phyloP scores from a whole-genome alignment of 75 land plant species.

The Picea sitchensis region DNA sequence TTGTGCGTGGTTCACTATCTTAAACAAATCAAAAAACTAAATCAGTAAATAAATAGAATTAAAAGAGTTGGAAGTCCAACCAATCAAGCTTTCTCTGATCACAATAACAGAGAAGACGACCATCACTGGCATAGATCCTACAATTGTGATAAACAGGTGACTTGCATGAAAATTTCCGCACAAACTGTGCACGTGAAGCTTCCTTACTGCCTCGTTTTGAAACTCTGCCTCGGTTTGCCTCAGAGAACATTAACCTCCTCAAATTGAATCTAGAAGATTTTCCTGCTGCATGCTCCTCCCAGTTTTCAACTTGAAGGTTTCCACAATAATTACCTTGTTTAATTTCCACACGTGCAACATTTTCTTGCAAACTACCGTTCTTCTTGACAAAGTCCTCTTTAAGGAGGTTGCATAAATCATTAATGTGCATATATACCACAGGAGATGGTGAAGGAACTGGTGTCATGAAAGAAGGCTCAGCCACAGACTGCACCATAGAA shows the following conservation, averaged over 20 bases:
- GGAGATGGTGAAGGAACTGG: constrained; percentile 70
- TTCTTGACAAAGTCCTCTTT: constrained; percentile 15
- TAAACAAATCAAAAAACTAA: background rate
- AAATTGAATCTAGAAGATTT: background rate
- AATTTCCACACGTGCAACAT: background rate
- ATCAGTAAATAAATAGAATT: background rate
- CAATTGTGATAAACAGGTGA: constrained; percentile 98
- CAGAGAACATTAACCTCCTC: background rate
- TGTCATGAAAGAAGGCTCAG: constrained; percentile 15
- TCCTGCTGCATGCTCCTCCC: background rate
- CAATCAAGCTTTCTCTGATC: constrained; percentile 94
- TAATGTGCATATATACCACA: constrained; percentile 50
- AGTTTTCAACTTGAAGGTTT: background rate
- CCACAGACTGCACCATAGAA: constrained; percentile 23
- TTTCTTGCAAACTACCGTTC: background rate
- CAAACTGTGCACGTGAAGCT: constrained; percentile 72
- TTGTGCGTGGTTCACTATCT: background rate
- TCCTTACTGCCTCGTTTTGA: constrained; percentile 35
- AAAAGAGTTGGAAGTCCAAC: constrained; percentile 29
- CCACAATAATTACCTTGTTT: background rate
- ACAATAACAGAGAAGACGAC: constrained; percentile 91
- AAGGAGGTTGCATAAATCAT: constrained; percentile 32
- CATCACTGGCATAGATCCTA: constrained; percentile 96
- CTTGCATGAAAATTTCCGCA: constrained; percentile 96
- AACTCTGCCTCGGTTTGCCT: constrained; percentile 26